Conservation (phyloP, 1,139 yeast genomes). For the Diutina neorugosa region DNA sequence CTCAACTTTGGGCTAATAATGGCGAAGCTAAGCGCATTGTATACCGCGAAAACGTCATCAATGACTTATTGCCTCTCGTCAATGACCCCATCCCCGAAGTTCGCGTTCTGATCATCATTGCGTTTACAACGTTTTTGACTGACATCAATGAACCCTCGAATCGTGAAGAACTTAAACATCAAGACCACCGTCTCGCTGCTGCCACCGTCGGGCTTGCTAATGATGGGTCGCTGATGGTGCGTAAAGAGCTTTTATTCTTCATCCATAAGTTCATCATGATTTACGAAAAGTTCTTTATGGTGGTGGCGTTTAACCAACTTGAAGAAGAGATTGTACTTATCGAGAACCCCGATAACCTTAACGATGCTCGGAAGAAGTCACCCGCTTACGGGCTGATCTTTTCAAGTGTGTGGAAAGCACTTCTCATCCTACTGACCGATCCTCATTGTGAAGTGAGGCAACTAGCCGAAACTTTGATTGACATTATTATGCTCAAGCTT, state of each 20-base stretch:
- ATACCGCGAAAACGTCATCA: conserved; percentile 52
- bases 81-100: conserved; percentile 94
- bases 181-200: conserved; percentile 40
- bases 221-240: conserved; percentile 83
- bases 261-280: conserved; percentile 63
- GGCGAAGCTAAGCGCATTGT: conserved; percentile 70
- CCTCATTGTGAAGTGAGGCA: conserved; percentile 77
- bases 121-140: conserved; percentile 61
- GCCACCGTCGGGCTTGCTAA: conserved; percentile 40
- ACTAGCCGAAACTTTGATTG: conserved; percentile 65
- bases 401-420: conserved; percentile 78
- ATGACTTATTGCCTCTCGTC: conserved; percentile 42
- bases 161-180: conserved; percentile 37
- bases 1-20: conserved; percentile 66
- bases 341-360: conserved; percentile 47
- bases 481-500: conserved; percentile 55
- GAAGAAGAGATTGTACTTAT: conserved; percentile 68
- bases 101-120: conserved; percentile 69
- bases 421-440: conserved; percentile 74
- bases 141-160: conserved; percentile 18
- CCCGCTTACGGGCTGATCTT: conserved; percentile 85
- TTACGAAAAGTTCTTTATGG: conserved; percentile 65
- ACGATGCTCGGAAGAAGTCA: conserved; percentile 46
- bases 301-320: conserved; percentile 77
- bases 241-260: conserved; percentile 74